Base-by-base conservation (phyloP, 1,284 basidiomycete species). In the Ceratobasidium sp. region DNA sequence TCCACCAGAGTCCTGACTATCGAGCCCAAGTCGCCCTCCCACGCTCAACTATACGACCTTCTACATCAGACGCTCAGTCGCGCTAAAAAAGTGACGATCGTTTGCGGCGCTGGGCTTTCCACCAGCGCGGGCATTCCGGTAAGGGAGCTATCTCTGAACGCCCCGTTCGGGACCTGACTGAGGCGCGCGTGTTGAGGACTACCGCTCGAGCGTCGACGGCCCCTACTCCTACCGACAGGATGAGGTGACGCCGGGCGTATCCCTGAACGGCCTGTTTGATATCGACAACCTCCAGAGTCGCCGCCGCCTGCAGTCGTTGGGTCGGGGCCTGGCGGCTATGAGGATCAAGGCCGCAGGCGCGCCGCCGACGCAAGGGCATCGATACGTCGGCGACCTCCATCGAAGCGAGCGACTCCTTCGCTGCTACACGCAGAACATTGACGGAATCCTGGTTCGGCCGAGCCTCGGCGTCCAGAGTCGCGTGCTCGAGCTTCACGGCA, bases 61-160 rank as follows among this genome's bases (percentile, higher is more conserved):
- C 26, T 68, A 12, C 66, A 68, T 6, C 13, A 1, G 9, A 23
- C 42, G 15, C 28, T 68, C 17, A 52, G 28, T 54, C 23, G 28
- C 6, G 48, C 52, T 13, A 48, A 69, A 33, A n/a, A n/a, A 2
- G 46, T 73, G 20, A 73, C 70, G 3, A 28, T 73, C 9, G 42
- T 64, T 1, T 62, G 59, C 28, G 71, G 71, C 17, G 71, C 71
- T 38, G 71, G 71, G 5, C 64, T 74, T 2, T 74, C 71, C 6
- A 74, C 71, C 38, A 42, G 61, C 13, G 71, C 71, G 20, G 71
- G 71, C 10, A 74, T 74, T 64, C 71, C 57, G 59, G 71, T 74
- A 42, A 48, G 70, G 15, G n/a, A n/a, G 12, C 23, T 20, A 65
- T 13, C 7, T 6, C 42, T 65, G 33, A 13, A 9, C n/a, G 5